A percentile compares a stretch with the other conserved stretches of the same genome.
phyloP scores from a whole-genome alignment of 495 filamentous ascomycete genomes.

The Xylaria acuta region DNA sequence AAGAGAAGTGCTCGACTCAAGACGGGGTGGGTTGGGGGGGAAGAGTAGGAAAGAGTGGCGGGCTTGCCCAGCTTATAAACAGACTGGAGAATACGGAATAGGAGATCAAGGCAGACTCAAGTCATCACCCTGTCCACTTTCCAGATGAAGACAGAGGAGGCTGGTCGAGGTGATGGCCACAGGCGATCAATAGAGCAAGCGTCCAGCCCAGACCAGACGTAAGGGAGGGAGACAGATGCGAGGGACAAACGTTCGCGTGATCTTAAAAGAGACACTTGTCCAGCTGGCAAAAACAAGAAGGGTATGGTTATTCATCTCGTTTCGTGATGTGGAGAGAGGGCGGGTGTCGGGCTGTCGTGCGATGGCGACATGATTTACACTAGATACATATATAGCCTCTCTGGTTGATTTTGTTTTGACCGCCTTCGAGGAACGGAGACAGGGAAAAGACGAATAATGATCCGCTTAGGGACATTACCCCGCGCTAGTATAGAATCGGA shows the following conservation, averaged over 20 bases:
- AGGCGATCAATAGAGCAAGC: not conserved
- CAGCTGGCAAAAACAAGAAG: not conserved
- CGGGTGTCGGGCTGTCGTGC: slow-evolving; percentile 32
- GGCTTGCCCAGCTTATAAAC: slow-evolving; percentile 23
- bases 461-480: not conserved
- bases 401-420: slow-evolving; percentile 12
- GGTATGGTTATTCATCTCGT: slow-evolving; percentile 15
- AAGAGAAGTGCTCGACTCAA: slow-evolving; percentile 6
- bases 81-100: not conserved
- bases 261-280: slow-evolving; percentile 16
- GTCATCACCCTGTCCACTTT: not conserved
- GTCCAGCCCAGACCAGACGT: not conserved
- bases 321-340: slow-evolving; percentile 16
- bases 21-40: not conserved
- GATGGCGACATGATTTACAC: slow-evolving; percentile 29
- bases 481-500: slow-evolving; percentile 18
- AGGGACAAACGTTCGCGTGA: not conserved
- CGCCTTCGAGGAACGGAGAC: slow-evolving; percentile 2
- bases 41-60: slow-evolving; percentile 2
- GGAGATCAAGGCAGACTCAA: not conserved
- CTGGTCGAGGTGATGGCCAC: not conserved
- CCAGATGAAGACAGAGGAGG: slow-evolving; percentile 11
- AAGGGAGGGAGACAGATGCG: not conserved
- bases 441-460: not conserved
- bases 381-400: slow-evolving; percentile 6